Base-by-base conservation (phyloP, 176 grass and related monocot species). In the Saccharum officinarum region DNA sequence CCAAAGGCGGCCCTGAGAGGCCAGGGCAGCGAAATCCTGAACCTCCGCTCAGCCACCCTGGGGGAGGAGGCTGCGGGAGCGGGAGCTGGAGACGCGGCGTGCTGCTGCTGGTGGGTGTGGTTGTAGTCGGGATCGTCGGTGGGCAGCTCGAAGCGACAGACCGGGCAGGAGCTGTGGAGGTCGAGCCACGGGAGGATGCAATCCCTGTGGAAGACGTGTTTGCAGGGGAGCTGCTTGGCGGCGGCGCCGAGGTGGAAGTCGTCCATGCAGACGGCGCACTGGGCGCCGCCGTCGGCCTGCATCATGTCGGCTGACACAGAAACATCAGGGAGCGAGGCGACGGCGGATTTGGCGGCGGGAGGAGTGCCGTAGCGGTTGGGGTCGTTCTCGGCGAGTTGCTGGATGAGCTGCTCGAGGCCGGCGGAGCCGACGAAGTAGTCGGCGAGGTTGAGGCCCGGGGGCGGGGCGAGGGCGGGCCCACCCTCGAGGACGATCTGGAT, bases 121-220 rank as follows among this genome's bases (percentile, higher is more conserved):
- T 75, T 79, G 33, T 91, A 54, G 74, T 90, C 91, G 1, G 75
- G 69, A 77, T 95, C 93, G 49, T 98, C 93, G 12, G 94, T 91
- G 31, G 97, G 93, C 67, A 99, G 64, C 86, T 99, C 93, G 26
- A 88, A 86, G 33, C 94, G 89, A 84, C 97, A 99, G 39, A 99
- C 97, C 0, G 97, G 97, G 82, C 97, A 99, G 28, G 97, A 96
- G 88, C 92, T 99, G 84, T 99, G 97, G 41, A 96, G 84, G 26
- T 99, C 93, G 45, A 99, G 93, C 93, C 97, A 99, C 1, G 97
- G 97, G 17, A 99, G 76, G 89, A 99, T 99, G 88, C 97, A 99
- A 65, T 92, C 88, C 82, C 89, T 94, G 86, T 99, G 97, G 85
- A 91, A 99, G 79, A 99, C 89, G 73, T 99, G 97, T 0, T 94